Evolutionary conservation across 768 basidiomycete genomes (phyloP).

Genomic region (Naganishia onofrii): DNA sequence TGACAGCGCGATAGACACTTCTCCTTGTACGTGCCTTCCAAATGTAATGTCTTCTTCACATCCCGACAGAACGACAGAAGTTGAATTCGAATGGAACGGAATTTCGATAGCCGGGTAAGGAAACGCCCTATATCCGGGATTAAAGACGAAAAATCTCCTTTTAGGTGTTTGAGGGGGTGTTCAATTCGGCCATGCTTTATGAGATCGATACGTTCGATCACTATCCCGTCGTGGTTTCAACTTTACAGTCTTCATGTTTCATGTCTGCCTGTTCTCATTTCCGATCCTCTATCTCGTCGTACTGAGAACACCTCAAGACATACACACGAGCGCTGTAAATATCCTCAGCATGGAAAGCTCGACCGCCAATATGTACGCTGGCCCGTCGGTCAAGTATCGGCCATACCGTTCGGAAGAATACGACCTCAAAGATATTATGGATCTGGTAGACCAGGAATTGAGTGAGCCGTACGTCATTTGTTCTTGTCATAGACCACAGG

Average conservation of each 20-base stretch:
- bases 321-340: not conserved
- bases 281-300: not conserved
- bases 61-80: too few species aligned
- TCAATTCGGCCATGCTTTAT: not conserved
- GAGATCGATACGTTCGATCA: too few species aligned
- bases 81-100: too few species aligned
- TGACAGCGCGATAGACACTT: too few species aligned
- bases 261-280: not conserved
- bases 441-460: conserved; percentile 82
- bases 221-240: not conserved
- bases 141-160: too few species aligned
- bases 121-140: not conserved
- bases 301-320: not conserved
- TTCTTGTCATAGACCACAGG: not conserved
- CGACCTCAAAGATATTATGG: conserved; percentile 69
- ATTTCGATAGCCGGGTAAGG: conserved; percentile 3
- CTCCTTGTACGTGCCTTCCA: too few species aligned
- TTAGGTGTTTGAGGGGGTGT: not conserved
- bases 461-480: conserved; percentile 83
- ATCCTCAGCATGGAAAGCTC: not conserved
- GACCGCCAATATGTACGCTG: not conserved
- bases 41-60: too few species aligned
- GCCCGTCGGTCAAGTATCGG: not conserved
- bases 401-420: conserved; percentile 35
- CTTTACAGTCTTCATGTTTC: not conserved